These are phyloP conservation scores for Scutellaria baicalensis DNA, from an alignment of 257 asterid genomes.

Conservation along the genomic window DNA sequence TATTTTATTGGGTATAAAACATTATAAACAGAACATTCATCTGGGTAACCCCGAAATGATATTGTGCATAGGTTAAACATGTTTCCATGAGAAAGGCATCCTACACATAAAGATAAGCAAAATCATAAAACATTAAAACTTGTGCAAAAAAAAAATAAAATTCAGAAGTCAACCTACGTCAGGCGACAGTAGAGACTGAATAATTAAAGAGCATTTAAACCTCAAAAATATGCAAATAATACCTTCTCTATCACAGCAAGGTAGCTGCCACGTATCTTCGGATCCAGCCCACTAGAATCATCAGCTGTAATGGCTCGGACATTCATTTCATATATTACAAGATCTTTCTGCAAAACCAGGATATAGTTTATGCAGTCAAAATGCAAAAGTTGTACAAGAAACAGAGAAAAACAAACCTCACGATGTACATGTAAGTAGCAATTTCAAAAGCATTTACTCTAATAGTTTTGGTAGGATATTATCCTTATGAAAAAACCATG, in stretches of 20 bases:
- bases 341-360: conserved; percentile 68
- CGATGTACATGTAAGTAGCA: not conserved
- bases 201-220: not conserved
- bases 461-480: not conserved
- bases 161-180: not conserved
- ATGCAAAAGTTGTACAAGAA: conserved; percentile 1
- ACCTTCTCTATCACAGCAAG: conserved; percentile 95
- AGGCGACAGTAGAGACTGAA: not conserved
- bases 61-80: not conserved
- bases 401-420: not conserved
- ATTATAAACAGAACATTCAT: not conserved
- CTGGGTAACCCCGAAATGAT: not conserved
- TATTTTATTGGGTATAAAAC: not conserved
- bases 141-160: not conserved
- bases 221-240: conserved; percentile 1
- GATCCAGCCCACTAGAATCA: conserved; percentile 73
- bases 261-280: conserved; percentile 78
- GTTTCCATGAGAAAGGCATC: not conserved
- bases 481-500: not conserved
- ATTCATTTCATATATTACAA: conserved; percentile 94
- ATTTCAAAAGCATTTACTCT: not conserved
- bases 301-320: conserved; percentile 93
- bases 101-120: not conserved
- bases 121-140: not conserved
- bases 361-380: conserved; percentile 2